Conservation (phyloP, 2,329 filamentous ascomycete species). For the Daldinia eschscholtzii region DNA sequence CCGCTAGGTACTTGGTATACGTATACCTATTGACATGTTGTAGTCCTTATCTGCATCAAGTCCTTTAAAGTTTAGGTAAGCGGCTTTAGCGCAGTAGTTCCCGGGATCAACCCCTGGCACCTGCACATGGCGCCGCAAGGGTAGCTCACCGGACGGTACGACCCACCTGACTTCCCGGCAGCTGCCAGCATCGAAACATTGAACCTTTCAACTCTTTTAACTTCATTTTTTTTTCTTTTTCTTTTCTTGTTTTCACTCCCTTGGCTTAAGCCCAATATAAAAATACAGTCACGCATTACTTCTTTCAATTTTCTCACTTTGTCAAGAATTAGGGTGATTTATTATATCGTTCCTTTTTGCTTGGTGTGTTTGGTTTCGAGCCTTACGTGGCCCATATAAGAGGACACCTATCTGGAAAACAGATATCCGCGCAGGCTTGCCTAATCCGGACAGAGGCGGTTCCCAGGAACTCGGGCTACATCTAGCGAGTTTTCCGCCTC, state of each 20-base stretch:
- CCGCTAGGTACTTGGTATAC: no score
- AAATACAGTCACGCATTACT: neutral
- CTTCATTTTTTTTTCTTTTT: constrained; percentile 11
- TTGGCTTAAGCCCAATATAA: constrained; percentile 30
- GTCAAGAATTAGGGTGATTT: neutral
- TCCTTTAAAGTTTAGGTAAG: constrained; percentile 19
- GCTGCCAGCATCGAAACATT: constrained; percentile 20
- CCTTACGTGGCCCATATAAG: constrained; percentile 2
- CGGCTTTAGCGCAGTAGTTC: constrained; percentile 26
- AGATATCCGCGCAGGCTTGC: neutral
- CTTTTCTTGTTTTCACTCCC: constrained; percentile 29
- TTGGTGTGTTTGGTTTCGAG: neutral
- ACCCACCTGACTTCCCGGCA: constrained; percentile 33
- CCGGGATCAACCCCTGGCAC: constrained; percentile 33
- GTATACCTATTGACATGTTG: no score
- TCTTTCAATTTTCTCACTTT: neutral
- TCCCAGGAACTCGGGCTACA: neutral
- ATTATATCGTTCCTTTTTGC: neutral
- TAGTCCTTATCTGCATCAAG: neutral
- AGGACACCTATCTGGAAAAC: constrained; percentile 5
- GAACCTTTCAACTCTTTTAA: neutral
- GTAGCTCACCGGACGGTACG: constrained; percentile 29
- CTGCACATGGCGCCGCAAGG: constrained; percentile 39
- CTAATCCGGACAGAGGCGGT: constrained; percentile 2
- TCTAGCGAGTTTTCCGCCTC: constrained; percentile 1